Conservation (phyloP, 192 early-diverging fungal genomes). For the Coemansia sp. region DNA sequence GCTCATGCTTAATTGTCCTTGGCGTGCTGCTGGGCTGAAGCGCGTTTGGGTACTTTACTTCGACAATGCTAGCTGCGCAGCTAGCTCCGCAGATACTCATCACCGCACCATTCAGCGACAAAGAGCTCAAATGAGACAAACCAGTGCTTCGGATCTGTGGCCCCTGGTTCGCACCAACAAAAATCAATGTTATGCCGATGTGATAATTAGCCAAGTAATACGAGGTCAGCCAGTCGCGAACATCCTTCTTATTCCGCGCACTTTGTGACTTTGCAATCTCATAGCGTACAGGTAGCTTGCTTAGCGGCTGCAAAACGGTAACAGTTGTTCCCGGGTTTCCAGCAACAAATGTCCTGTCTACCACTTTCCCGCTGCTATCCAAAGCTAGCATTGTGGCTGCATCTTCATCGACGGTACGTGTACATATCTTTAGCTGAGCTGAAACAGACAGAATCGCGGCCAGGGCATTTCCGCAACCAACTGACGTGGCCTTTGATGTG, state of each 20-base stretch:
- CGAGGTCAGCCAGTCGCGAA: constrained; percentile 25
- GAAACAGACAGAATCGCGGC: constrained; percentile 34
- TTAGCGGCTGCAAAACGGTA: constrained; percentile 34
- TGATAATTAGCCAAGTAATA: constrained; percentile 35
- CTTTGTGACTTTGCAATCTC: constrained; percentile 26
- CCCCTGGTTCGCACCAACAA: neutral
- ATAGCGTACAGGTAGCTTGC: constrained; percentile 41
- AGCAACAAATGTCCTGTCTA: constrained; percentile 16
- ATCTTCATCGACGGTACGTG: constrained; percentile 14
- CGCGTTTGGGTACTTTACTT: neutral
- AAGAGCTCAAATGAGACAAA: neutral
- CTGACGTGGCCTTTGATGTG: constrained; percentile 19
- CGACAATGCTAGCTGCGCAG: neutral
- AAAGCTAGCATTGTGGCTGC: constrained; percentile 23
- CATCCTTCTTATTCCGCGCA: constrained; percentile 21
- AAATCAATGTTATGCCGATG: constrained; percentile 10
- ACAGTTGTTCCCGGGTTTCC: constrained; percentile 34
- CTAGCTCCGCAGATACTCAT: constrained; percentile 14
- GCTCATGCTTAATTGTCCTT: neutral
- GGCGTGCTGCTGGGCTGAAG: neutral
- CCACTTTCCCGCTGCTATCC: constrained; percentile 2
- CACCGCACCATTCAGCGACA: constrained; percentile 17
- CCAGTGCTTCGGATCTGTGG: neutral
- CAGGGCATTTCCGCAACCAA: constrained; percentile 21
- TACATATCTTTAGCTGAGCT: constrained; percentile 28